Base-by-base conservation (phyloP, 2,329 filamentous ascomycete species). In the Fusarium sp. region DNA sequence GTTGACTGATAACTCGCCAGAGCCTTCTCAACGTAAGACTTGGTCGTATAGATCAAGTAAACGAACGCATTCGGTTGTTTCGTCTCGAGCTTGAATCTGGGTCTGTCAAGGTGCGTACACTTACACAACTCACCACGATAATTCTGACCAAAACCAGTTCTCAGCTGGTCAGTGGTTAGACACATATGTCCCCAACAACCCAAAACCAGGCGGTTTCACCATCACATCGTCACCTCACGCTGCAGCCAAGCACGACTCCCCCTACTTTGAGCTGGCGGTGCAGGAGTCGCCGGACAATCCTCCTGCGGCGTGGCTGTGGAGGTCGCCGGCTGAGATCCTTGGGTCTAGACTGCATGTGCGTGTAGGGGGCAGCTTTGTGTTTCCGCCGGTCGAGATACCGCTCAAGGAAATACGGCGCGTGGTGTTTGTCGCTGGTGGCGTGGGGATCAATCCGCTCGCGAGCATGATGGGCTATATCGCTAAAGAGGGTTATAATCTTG, bases 141-240 rank as follows among this genome's bases (percentile, higher is more conserved):
- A 4, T 41, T 7, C 29, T 61, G 22, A 54, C 13, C 4, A 11
- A 3, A 3, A 8, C 39, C 75, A 91, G 83, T 96, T 95, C 76
- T 81, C 88, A 6, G 87, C 93, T 6, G 93, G 93, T 50, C 93
- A 96, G 80, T 97, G 92, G 91, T 83, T 97, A 53, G 93, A 97
- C 74, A 88, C 92, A 7, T 89, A 90, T 73, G 84, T 92, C 49
- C 92, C 93, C 2, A 80, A 79, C 34, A 78, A 91, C 40, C 70
- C 83, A 39, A 87, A 89, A 73, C 88, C 91, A 4, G 93, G 93
- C 31, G 93, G 93, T 55, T 97, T 96, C 80, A 96, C 92, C 38
- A 90, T 96, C 64, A 94, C 92, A 7, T 95, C 91, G 2, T 79
- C 89, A 0, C 92, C 92, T 0, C 83, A 82, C 38, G 78, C 81